Evolutionary conservation across 441 rosid species (phyloP).

Genomic region (Brassica balearica): DNA sequence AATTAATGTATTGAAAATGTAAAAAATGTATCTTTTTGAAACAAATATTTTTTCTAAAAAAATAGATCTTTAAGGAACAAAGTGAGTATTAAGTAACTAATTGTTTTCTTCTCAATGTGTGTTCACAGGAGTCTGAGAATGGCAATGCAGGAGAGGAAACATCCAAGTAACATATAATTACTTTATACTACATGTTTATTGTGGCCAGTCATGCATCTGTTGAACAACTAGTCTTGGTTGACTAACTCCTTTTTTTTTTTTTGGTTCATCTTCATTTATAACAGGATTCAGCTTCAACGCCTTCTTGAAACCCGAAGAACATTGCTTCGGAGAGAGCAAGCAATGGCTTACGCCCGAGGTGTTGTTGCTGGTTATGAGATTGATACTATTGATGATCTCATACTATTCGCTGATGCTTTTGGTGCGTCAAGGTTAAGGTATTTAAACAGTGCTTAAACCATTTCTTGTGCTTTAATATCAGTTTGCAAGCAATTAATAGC

Average conservation of each 20-base stretch:
- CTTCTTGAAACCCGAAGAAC: constrained; percentile 71
- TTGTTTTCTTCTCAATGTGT: no score
- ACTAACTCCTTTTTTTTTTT: constrained; percentile 4
- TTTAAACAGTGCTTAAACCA: background rate
- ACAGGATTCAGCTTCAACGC: constrained; percentile 76
- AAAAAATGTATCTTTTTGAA: no score
- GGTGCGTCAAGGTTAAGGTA: constrained; percentile 83
- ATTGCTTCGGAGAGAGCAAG: constrained; percentile 78
- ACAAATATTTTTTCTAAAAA: no score
- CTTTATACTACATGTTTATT: background rate
- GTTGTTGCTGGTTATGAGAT: constrained; percentile 80
- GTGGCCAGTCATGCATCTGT: background rate
- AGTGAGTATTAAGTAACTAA: background rate
- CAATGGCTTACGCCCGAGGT: constrained; percentile 88
- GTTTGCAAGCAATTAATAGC: background rate
- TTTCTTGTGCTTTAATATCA: no score
- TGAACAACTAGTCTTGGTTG: constrained; percentile 23
- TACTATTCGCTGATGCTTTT: constrained; percentile 72
- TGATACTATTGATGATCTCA: constrained; percentile 72
- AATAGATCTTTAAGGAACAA: no score
- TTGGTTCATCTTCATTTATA: background rate
- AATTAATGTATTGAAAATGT: no score
- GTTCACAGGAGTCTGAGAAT: constrained; percentile 40
- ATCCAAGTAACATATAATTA: constrained; percentile 57
- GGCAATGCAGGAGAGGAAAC: constrained; percentile 58